Base-by-base conservation (phyloP, 306 rosid genomes). In the Corylus avellana region DNA sequence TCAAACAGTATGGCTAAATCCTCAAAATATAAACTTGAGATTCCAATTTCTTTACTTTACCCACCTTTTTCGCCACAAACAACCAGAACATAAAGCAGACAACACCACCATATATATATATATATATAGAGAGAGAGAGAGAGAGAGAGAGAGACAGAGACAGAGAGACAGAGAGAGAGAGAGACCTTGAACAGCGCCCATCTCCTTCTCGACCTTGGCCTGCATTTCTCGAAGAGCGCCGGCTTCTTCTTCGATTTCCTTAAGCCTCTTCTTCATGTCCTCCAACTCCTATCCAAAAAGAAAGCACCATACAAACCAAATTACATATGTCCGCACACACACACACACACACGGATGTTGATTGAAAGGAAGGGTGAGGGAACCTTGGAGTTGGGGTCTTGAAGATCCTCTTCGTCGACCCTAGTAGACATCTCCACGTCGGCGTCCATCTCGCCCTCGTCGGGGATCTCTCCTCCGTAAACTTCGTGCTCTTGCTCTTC, bases 201-300 rank as follows among this genome's bases (percentile, higher is more conserved):
- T 96, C 89, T 96, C 99, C 85, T 96, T 96, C 89, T 93, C 98
- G 29, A 93, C 99, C 91, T 96, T 96, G 48, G 99, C 97, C 90
- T 96, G 99, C 97, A 96, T 91, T 74, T 96, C 99, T 53, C 99
- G 94, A 58, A 96, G 98, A 32, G 98, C 98, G 11, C 93, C 86
- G 12, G 98, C 98, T 78, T 95, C 98, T 46, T 95, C 98, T 66
- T 95, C 99, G 82, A 96, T 96, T 90, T 93, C 97, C 84, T 96
- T 93, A 54, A 96, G 91, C 92, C 98, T 85, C 91, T 91, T 96
- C 88, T 93, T 96, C 99, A 96, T 96, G 69, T 96, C 98, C 92
- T 93, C 99, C 94, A 96, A 82, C 78, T 96, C 99, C 98, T 96
- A 35, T 42, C 62, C 7, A 32, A 58, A 69, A 48, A 50, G 27